Conservation (phyloP, 768 basidiomycete species). For the Tephrocybe sp. region DNA sequence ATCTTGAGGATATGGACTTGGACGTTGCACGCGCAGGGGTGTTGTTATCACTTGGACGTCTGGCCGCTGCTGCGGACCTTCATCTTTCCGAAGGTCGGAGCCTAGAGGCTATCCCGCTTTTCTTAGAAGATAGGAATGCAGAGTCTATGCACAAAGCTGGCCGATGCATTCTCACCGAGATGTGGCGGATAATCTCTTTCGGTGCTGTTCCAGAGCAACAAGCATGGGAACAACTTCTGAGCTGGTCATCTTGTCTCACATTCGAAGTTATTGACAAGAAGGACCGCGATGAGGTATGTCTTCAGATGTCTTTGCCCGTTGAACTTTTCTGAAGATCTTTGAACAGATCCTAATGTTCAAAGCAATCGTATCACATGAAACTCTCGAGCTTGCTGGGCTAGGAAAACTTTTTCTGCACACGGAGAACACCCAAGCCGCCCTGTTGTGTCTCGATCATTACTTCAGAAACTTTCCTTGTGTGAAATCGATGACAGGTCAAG, state of each 20-base stretch:
- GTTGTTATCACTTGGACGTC: conserved; percentile 40
- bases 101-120: conserved; percentile 45
- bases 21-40: conserved; percentile 47
- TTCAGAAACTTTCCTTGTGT: conserved; percentile 31
- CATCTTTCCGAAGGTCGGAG: conserved; percentile 47
- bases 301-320: too few relatives aligned
- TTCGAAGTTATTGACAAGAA: conserved; percentile 8
- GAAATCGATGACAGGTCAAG: conserved; percentile 16
- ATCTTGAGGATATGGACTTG: conserved; percentile 53
- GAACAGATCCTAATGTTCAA: conserved; percentile 22
- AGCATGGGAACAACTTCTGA: conserved; percentile 24
- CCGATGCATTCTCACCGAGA: conserved; percentile 38
- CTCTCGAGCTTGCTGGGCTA: conserved; percentile 28
- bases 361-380: conserved; percentile 17
- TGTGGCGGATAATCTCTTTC: conserved; percentile 49
- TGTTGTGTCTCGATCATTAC: conserved; percentile 44
- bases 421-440: conserved; percentile 30
- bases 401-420: conserved; percentile 27
- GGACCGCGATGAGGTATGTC: conserved; percentile 1
- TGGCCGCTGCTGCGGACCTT: conserved; percentile 51
- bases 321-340: not conserved
- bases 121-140: conserved; percentile 34
- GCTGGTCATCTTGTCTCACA: conserved; percentile 20
- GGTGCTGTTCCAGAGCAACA: conserved; percentile 22
- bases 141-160: conserved; percentile 33